Evolutionary conservation across 768 basidiomycete genomes (phyloP).

Genomic region (Brasilioporus rufonigricans): DNA sequence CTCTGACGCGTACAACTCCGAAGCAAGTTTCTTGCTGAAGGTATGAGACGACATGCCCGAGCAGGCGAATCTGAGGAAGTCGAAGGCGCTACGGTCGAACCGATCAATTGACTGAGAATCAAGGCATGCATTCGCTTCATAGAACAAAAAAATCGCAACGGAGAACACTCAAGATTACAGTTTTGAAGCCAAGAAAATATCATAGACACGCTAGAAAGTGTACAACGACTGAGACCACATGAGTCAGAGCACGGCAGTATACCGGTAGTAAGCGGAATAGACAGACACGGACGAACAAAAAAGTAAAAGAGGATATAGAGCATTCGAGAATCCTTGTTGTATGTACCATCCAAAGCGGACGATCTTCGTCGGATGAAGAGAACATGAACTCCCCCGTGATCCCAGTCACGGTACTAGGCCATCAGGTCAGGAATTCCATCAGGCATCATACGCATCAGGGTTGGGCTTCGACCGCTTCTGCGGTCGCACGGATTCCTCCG

Average conservation of each 20-base stretch:
- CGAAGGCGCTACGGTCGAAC: not conserved
- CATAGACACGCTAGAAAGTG: not conserved
- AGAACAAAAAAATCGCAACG: not conserved
- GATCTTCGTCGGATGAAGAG: not conserved
- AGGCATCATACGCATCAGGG: not conserved
- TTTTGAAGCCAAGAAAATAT: not conserved
- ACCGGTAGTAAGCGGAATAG: not conserved
- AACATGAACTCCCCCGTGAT: not conserved
- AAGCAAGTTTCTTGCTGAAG: too few relatives aligned
- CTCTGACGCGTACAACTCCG: not conserved
- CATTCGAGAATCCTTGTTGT: not conserved
- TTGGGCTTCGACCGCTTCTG: not conserved
- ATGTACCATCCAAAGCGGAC: not conserved
- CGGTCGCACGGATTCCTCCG: not conserved
- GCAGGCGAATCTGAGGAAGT: too few relatives aligned
- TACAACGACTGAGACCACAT: not conserved
- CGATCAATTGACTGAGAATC: not conserved
- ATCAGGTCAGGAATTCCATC: not conserved
- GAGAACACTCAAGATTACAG: not conserved
- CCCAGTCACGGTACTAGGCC: not conserved
- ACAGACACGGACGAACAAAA: not conserved
- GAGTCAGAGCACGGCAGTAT: not conserved
- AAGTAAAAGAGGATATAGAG: not conserved
- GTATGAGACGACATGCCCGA: not conserved
- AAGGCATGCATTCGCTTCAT: not conserved